These are phyloP conservation scores for Digitaria exilis DNA, from an alignment of 202 grass and related monocot genomes.

Conservation along the genomic window DNA sequence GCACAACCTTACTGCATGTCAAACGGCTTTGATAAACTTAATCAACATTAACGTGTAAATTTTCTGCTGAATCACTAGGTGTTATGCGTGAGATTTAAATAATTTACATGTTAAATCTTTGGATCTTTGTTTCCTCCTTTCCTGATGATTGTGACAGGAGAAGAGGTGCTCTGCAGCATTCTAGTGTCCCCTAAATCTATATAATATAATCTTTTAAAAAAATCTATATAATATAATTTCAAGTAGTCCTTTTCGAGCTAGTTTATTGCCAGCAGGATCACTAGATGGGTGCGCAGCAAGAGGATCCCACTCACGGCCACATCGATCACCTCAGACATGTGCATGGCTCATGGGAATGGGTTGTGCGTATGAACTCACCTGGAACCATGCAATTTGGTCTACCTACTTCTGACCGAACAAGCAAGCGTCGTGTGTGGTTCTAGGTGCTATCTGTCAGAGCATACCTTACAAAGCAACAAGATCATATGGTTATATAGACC, in stretches of 20 bases:
- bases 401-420: slow-evolving; percentile 39
- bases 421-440: background rate
- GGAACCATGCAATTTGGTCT: slow-evolving; percentile 14
- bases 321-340: slow-evolving; percentile 31
- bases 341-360: slow-evolving; percentile 48
- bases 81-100: no score
- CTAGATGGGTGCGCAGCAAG: slow-evolving; percentile 30
- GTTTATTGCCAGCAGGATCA: slow-evolving; percentile 3
- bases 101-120: no score
- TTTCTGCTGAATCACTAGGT: no score
- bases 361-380: slow-evolving; percentile 43
- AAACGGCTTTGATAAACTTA: background rate
- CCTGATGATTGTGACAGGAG: background rate
- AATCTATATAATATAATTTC: slow-evolving; percentile 20
- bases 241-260: background rate
- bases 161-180: slow-evolving; percentile 22
- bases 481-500: background rate
- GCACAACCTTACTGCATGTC: background rate
- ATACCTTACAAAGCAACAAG: background rate
- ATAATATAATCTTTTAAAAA: no score
- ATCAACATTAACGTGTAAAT: background rate
- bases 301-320: slow-evolving; percentile 43
- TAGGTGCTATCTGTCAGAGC: background rate
- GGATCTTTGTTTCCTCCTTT: background rate
- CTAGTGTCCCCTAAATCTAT: slow-evolving; percentile 11